Evolutionary conservation across 257 asterid species (phyloP).

Genomic region (Petunia axillaris): DNA sequence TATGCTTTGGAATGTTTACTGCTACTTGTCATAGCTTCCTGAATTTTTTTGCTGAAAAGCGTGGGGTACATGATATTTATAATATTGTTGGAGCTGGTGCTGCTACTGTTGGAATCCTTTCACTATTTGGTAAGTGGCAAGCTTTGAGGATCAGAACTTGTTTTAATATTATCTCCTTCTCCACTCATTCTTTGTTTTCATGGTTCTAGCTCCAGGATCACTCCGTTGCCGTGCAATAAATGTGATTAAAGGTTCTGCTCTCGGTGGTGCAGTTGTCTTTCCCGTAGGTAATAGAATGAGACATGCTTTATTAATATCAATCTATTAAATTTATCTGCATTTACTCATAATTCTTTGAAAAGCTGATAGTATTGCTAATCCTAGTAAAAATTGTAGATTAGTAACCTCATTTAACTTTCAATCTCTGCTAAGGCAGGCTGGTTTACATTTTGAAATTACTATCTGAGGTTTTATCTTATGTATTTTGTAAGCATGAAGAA

Average conservation of each 20-base stretch:
- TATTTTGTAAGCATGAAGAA: neutral
- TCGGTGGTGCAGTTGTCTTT: constrained; percentile 90
- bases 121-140: constrained; percentile 69
- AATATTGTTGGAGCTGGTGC: constrained; percentile 97
- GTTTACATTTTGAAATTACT: neutral
- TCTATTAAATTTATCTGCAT: neutral
- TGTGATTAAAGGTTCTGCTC: constrained; percentile 80
- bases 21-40: constrained; percentile 86
- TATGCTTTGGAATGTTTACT: constrained; percentile 94
- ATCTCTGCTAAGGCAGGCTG: neutral
- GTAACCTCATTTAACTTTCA: neutral
- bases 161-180: constrained; percentile 19
- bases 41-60: constrained; percentile 79
- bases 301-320: neutral
- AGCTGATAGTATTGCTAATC: neutral
- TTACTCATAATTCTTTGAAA: neutral
- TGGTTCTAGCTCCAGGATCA: constrained; percentile 87
- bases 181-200: constrained; percentile 22
- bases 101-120: constrained; percentile 88
- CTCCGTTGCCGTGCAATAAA: constrained; percentile 85
- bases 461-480: neutral
- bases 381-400: neutral
- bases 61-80: constrained; percentile 87
- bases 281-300: constrained; percentile 72
- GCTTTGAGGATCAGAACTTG: constrained; percentile 10